Conservation (phyloP, 108 stramenopile genomes). For the Cyclotella atomus region DNA sequence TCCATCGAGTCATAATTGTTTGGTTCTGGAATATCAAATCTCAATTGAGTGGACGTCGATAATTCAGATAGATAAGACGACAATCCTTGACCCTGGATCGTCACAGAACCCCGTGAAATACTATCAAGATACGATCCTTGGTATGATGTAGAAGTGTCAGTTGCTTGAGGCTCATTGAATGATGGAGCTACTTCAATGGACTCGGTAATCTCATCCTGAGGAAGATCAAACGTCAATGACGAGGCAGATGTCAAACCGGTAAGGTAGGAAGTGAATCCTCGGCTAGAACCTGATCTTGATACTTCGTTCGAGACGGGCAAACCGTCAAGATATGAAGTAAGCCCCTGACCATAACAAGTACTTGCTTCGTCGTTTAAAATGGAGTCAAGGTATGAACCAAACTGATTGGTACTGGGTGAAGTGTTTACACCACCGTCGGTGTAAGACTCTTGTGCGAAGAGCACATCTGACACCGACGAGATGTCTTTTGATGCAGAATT, state of each 20-base stretch:
- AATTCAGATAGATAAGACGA: slow-evolving; percentile 9
- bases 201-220: background rate
- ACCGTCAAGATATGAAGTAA: too few relatives aligned
- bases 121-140: background rate
- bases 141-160: background rate
- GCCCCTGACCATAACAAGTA: background rate
- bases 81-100: background rate
- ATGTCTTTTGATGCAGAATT: slow-evolving; percentile 1
- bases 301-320: too few relatives aligned
- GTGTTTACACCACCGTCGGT: background rate
- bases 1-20: background rate
- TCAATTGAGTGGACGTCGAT: background rate
- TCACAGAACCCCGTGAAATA: background rate
- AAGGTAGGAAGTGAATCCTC: slow-evolving; percentile 1
- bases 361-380: background rate
- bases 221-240: background rate
- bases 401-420: background rate
- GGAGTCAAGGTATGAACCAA: background rate
- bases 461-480: background rate
- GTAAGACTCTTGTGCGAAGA: background rate
- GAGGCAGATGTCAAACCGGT: background rate
- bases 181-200: background rate
- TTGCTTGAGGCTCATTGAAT: background rate
- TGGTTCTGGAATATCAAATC: background rate
- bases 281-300: too few relatives aligned